phyloP scores from a whole-genome alignment of 495 filamentous ascomycete species.

The Penicillium robsamsonii region DNA sequence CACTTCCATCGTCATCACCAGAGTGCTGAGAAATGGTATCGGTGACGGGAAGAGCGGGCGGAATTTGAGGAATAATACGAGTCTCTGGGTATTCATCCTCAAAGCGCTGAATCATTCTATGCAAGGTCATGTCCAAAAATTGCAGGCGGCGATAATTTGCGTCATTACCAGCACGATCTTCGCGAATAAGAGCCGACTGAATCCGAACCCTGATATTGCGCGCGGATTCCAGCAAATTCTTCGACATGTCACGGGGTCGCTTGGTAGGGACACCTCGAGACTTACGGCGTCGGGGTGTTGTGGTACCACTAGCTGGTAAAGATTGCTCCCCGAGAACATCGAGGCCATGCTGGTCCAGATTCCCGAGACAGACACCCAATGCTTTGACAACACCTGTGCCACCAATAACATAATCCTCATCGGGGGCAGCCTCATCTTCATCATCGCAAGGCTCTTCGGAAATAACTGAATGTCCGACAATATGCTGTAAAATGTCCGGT shows the following conservation, averaged over 20 bases:
- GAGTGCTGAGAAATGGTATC: slow-evolving; percentile 44
- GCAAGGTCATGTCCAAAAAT: slow-evolving; percentile 86
- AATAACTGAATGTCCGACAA: slow-evolving; percentile 57
- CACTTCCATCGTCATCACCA: slow-evolving; percentile 39
- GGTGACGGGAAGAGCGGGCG: slow-evolving; percentile 19
- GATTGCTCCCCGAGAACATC: slow-evolving; percentile 39
- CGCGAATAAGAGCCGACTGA: slow-evolving; percentile 78
- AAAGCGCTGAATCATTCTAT: slow-evolving; percentile 89
- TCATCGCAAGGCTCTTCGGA: slow-evolving; percentile 52
- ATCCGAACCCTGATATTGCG: slow-evolving; percentile 82
- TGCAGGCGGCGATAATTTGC: slow-evolving; percentile 77
- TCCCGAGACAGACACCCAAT: slow-evolving; percentile 82
- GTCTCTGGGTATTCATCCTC: slow-evolving; percentile 95
- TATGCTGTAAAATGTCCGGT: slow-evolving; percentile 65
- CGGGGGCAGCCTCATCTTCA: slow-evolving; percentile 71
- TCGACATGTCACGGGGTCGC: slow-evolving; percentile 90
- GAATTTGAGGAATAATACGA: slow-evolving; percentile 45
- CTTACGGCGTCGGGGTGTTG: slow-evolving; percentile 51
- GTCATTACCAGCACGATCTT: slow-evolving; percentile 64
- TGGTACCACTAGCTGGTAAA: slow-evolving; percentile 49
- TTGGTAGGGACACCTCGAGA: slow-evolving; percentile 44
- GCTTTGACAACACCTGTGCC: slow-evolving; percentile 95
- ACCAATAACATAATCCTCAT: slow-evolving; percentile 93
- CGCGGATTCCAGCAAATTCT: slow-evolving; percentile 78
- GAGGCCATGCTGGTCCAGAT: slow-evolving; percentile 47